A percentile compares a stretch with the other conserved stretches of the same genome.
Conservation (phyloP, 305 asterid species). For the Caryopteris hybrid region DNA sequence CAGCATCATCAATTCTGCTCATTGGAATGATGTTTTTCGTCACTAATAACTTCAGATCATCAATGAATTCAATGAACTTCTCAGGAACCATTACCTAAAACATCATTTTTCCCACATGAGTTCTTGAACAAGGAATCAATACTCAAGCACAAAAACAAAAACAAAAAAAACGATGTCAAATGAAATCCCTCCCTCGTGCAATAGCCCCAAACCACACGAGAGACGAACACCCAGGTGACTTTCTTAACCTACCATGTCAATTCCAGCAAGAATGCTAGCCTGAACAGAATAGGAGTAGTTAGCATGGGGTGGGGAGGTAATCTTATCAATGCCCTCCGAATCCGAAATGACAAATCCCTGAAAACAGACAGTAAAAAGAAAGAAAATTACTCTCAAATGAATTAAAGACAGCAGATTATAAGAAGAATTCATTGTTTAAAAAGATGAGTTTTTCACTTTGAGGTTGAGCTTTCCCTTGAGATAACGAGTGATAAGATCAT, state of each 20-base stretch:
- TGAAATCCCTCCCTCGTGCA: no score
- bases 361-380: background rate
- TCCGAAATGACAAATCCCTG: slow-evolving; percentile 53
- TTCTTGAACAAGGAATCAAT: background rate
- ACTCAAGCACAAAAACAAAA: no score
- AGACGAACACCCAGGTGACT: no score
- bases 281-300: slow-evolving; percentile 46
- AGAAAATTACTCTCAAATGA: background rate
- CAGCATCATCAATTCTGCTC: slow-evolving; percentile 62
- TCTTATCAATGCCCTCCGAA: slow-evolving; percentile 27
- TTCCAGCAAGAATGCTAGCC: slow-evolving; percentile 44
- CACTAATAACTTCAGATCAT: slow-evolving; percentile 41
- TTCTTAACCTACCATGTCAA: slow-evolving; percentile 40
- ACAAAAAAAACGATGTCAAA: no score
- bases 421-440: no score
- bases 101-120: background rate
- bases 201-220: no score
- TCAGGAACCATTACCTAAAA: slow-evolving; percentile 49
- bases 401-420: background rate
- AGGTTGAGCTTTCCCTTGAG: slow-evolving; percentile 50
- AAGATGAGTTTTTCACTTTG: slow-evolving; percentile 24
- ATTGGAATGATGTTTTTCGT: slow-evolving; percentile 43
- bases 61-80: slow-evolving; percentile 36
- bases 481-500: slow-evolving; percentile 44
- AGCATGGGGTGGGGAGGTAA: slow-evolving; percentile 37